Percentiles rank a stretch among this genome's conserved stretches.
phyloP scores from a whole-genome alignment of 805 yeast species.

The Tetrapisispora namnaoensis region DNA sequence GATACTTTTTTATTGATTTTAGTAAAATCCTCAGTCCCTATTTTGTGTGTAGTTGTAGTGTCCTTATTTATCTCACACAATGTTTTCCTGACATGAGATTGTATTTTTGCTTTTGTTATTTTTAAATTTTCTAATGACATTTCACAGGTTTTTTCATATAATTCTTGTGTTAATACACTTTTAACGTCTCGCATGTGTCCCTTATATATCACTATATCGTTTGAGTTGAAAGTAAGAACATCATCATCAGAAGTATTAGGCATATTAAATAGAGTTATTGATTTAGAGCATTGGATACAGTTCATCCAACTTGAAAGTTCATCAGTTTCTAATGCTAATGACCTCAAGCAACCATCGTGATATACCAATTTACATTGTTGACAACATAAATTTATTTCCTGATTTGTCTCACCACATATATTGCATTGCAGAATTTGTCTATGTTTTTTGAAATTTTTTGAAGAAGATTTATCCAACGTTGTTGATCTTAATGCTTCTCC shows the following conservation, averaged over 20 bases:
- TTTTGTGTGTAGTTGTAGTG: slow-evolving; percentile 5
- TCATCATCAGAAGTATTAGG: background rate
- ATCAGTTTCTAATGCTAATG: slow-evolving; percentile 17
- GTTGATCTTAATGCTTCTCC: background rate
- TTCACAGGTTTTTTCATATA: slow-evolving; percentile 1
- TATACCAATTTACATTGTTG: slow-evolving; percentile 11
- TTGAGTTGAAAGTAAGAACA: background rate
- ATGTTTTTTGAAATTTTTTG: background rate
- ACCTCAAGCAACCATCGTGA: slow-evolving; percentile 19
- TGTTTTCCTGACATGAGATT: slow-evolving; percentile 43
- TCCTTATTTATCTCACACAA: slow-evolving; percentile 41
- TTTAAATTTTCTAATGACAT: slow-evolving; percentile 5
- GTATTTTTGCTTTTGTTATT: slow-evolving; percentile 47
- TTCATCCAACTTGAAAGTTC: slow-evolving; percentile 12
- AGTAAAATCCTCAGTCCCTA: slow-evolving; percentile 41
- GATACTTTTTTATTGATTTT: slow-evolving; percentile 54
- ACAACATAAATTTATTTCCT: slow-evolving; percentile 9
- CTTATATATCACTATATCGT: slow-evolving; percentile 2
- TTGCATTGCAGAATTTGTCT: slow-evolving; percentile 1
- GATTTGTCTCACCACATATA: slow-evolving; percentile 16
- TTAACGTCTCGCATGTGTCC: slow-evolving; percentile 7
- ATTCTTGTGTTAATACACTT: background rate
- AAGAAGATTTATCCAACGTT: background rate
- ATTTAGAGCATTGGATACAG: slow-evolving; percentile 13
- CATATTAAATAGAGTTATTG: background rate